Percentiles rank a stretch among this genome's conserved stretches.
Conservation (phyloP, 2,329 filamentous ascomycete genomes). For the Xenoacremonium recifei region DNA sequence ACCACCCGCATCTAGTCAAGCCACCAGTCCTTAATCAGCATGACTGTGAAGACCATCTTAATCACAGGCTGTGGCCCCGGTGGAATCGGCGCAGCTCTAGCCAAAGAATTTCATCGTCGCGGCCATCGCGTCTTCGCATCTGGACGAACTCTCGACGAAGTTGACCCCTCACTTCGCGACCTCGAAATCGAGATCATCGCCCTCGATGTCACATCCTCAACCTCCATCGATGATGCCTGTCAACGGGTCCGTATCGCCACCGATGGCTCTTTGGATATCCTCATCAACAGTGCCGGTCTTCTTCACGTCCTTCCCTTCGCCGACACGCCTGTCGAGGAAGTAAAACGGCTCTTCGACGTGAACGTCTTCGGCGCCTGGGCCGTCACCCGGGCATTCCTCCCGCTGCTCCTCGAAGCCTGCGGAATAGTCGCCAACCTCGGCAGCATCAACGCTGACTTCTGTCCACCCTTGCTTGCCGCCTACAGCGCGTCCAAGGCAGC, state of each 20-base stretch:
- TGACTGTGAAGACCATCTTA: slow-evolving; percentile 3
- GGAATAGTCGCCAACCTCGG: slow-evolving; percentile 10
- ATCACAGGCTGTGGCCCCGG: slow-evolving; percentile 10
- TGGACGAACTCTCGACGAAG: slow-evolving; percentile 3
- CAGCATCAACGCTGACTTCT: slow-evolving; percentile 4
- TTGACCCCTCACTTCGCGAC: not conserved
- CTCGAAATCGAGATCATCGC: slow-evolving; percentile 5
- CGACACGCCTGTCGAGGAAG: slow-evolving; percentile 4
- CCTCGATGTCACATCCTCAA: slow-evolving; percentile 1
- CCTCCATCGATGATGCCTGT: slow-evolving; percentile 1
- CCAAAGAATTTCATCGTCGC: slow-evolving; percentile 4
- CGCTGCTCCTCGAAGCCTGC: slow-evolving; percentile 4
- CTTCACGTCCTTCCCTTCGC: slow-evolving; percentile 10
- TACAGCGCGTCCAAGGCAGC: slow-evolving; percentile 10
- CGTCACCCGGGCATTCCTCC: slow-evolving; percentile 13
- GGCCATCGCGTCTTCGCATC: slow-evolving; percentile 10
- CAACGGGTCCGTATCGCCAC: not conserved
- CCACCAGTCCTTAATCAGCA: no score
- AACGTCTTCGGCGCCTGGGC: slow-evolving; percentile 6
- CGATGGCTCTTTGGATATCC: slow-evolving; percentile 1
- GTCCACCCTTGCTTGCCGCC: slow-evolving; percentile 3
- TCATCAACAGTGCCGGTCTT: slow-evolving; percentile 6
- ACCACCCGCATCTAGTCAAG: no score
- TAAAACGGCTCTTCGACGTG: slow-evolving; percentile 7
- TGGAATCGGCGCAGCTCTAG: slow-evolving; percentile 9